Base-by-base conservation (phyloP, 441 rosid species). In the Arabidopsis hybrid region DNA sequence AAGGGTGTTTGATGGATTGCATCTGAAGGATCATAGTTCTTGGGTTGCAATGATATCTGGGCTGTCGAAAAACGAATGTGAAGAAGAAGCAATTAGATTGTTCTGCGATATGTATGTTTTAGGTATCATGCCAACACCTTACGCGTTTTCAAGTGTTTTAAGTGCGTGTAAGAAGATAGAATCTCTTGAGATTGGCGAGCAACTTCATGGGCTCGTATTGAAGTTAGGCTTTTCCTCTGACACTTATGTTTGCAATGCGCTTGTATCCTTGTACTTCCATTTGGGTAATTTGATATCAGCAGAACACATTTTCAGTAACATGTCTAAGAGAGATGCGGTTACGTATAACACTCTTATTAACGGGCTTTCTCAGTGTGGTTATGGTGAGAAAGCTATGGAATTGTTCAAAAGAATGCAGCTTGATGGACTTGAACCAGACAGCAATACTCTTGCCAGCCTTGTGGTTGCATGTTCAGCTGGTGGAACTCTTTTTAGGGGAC, bases 11-110 rank as follows among this genome's bases (percentile, higher is more conserved):
- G 84, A 84, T 73, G 80, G 75, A n/a, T 56, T 92, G 62, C 45
- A 38, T 64, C 39, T 60, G 8, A 94, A 87, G 78, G 97, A 92
- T 79, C 85, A 83, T 65, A 85, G 85, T 78, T 92, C 97, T 50
- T 94, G 94, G 97, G 86, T 94, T 56, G 91, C 97, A 1, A 87
- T 92, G 91, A 86, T 94, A 29, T 87, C 97, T 7, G 91, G 97
- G 40, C 80, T 86, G 26, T 88, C 95, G 46, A 86, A 84, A 60
- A 92, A 86, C 71, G 95, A 90, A 49, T 58, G 29, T 43, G 96
- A 81, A 83, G 79, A 8, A 49, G 89, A 89, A 56, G 94, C 95
- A 35, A 65, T 89, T 81, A 69, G 67, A 45, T 78, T 92, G 55
- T 92, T 94, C 79, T 65, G 70, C 29, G 69, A 80, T 75, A 90